These are phyloP conservation scores for Xylaria grammica DNA, from an alignment of 495 filamentous ascomycete species.

Conservation along the genomic window DNA sequence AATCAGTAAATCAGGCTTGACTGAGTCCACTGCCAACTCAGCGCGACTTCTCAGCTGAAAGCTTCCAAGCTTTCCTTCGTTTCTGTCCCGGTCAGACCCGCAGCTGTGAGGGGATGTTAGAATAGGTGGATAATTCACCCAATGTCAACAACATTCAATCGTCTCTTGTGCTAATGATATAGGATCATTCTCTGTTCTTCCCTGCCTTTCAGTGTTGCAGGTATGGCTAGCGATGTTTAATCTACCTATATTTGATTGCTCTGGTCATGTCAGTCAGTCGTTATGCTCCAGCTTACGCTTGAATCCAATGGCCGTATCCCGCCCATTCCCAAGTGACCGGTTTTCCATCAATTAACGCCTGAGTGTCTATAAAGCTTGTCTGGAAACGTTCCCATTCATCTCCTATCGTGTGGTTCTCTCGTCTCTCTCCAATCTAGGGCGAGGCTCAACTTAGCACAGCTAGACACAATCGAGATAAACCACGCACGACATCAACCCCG, in stretches of 20 bases:
- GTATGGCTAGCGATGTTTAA: not conserved
- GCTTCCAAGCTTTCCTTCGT: too few relatives aligned
- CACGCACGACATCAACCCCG: not conserved
- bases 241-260: not conserved
- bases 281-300: not conserved
- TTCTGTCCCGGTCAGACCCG: too few relatives aligned
- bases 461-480: not conserved
- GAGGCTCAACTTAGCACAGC: not conserved
- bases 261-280: not conserved
- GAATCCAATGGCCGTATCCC: not conserved
- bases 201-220: too few relatives aligned
- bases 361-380: constrained; percentile 10
- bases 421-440: not conserved
- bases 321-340: constrained; percentile 1
- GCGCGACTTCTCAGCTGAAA: not conserved
- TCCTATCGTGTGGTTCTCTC: not conserved
- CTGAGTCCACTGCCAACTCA: not conserved
- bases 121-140: too few relatives aligned
- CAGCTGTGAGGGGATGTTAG: too few relatives aligned
- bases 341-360: constrained; percentile 13
- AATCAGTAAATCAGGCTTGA: not conserved
- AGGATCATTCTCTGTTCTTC: too few relatives aligned
- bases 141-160: too few relatives aligned
- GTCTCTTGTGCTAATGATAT: too few relatives aligned
- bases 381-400: not conserved